Conservation (phyloP, 805 yeast genomes). For the Candida tibetensis region DNA sequence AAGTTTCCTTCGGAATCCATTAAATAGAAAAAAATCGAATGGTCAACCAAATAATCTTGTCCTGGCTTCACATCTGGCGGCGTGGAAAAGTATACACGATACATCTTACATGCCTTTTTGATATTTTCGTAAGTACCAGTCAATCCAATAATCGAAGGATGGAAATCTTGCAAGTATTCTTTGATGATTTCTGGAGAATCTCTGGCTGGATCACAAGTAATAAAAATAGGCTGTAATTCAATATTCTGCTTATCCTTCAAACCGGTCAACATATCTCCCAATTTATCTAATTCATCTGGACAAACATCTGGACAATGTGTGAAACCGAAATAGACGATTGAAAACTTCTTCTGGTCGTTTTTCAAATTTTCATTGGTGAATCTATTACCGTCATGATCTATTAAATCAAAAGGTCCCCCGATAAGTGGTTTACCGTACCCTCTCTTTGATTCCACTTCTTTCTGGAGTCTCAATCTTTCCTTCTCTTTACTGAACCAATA, state of each 20-base stretch:
- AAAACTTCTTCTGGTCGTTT: slow-evolving; percentile 61
- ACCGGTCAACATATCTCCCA: slow-evolving; percentile 67
- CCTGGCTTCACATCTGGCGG: slow-evolving; percentile 94
- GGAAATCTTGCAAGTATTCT: slow-evolving; percentile 84
- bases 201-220: slow-evolving; percentile 96
- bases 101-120: slow-evolving; percentile 81
- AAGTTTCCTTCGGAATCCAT: slow-evolving; percentile 99
- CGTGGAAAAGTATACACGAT: slow-evolving; percentile 95
- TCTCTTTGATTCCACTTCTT: slow-evolving; percentile 79
- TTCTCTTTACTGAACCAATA: slow-evolving; percentile 74
- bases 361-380: slow-evolving; percentile 77
- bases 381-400: slow-evolving; percentile 64
- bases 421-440: slow-evolving; percentile 90
- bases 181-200: slow-evolving; percentile 84
- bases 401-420: slow-evolving; percentile 82
- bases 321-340: slow-evolving; percentile 91
- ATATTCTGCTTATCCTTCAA: slow-evolving; percentile 55
- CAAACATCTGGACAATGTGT: slow-evolving; percentile 98
- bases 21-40: slow-evolving; percentile 92
- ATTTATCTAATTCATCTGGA: slow-evolving; percentile 94
- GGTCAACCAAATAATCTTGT: slow-evolving; percentile 94
- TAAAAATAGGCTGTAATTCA: slow-evolving; percentile 78
- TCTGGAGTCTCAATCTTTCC: slow-evolving; percentile 66
- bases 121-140: slow-evolving; percentile 89
- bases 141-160: slow-evolving; percentile 82